phyloP scores from a whole-genome alignment of 179 eudicot species.

The Vitellaria paradoxa region DNA sequence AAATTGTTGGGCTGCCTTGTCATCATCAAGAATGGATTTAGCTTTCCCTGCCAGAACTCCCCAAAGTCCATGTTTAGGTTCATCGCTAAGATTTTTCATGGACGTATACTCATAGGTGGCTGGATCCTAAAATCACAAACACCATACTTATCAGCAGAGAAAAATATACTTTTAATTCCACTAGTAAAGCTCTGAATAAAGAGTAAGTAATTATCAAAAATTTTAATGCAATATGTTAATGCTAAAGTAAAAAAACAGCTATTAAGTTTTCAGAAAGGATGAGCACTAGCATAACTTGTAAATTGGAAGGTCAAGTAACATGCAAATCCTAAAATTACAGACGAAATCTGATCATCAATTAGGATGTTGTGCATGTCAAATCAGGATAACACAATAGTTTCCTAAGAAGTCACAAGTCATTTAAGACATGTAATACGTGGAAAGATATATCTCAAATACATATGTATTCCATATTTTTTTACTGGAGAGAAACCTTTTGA shows the following conservation, averaged over 20 bases:
- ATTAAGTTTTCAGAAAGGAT: background rate
- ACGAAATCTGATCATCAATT: background rate
- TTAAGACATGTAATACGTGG: background rate
- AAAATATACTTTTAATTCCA: background rate
- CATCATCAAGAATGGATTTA: slow-evolving; percentile 74
- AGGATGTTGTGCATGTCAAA: background rate
- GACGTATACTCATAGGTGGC: slow-evolving; percentile 29
- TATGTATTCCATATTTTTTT: no score
- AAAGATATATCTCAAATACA: no score
- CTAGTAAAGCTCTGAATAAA: background rate
- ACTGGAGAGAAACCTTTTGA: no score
- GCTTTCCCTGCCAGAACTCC: slow-evolving; percentile 78
- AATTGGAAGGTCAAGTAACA: background rate
- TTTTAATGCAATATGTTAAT: background rate
- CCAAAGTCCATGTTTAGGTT: slow-evolving; percentile 72
- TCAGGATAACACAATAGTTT: background rate
- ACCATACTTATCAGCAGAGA: background rate
- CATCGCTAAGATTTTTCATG: slow-evolving; percentile 40
- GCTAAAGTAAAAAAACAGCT: background rate
- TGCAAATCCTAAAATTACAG: background rate
- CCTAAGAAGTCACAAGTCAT: background rate
- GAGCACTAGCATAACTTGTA: background rate
- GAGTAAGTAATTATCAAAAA: background rate
- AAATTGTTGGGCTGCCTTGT: slow-evolving; percentile 31
- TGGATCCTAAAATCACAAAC: slow-evolving; percentile 28